Conservation (phyloP, 345 rosid genomes). For the Eucalyptus sp. region DNA sequence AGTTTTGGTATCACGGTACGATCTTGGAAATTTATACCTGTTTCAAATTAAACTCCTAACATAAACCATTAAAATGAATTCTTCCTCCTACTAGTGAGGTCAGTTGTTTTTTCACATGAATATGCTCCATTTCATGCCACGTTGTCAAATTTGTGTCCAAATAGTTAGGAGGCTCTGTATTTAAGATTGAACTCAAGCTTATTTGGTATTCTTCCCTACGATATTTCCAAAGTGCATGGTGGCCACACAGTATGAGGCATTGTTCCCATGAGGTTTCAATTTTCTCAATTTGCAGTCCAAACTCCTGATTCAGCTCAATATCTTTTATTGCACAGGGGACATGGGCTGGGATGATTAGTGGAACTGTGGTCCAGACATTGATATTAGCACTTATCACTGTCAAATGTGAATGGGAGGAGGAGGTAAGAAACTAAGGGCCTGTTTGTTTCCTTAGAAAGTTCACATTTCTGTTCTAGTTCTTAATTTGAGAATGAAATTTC, state of each 20-base stretch:
- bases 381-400: slow-evolving; percentile 20
- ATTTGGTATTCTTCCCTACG: neutral
- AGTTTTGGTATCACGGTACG: slow-evolving; percentile 22
- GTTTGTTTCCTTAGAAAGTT: neutral
- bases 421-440: slow-evolving; percentile 8
- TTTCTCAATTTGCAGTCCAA: neutral
- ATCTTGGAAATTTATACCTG: neutral
- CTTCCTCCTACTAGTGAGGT: neutral
- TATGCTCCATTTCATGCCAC: neutral
- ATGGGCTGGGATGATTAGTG: slow-evolving; percentile 40
- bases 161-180: neutral
- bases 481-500: neutral
- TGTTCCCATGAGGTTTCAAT: neutral
- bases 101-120: neutral
- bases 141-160: neutral
- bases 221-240: neutral
- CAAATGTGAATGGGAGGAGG: slow-evolving; percentile 28
- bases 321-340: slow-evolving; percentile 16
- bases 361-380: slow-evolving; percentile 36
- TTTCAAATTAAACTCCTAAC: neutral
- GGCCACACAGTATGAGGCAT: neutral
- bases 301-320: neutral
- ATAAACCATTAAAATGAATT: neutral
- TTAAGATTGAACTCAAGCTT: neutral
- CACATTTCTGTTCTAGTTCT: neutral